These are phyloP conservation scores for Colletotrichum cordylinicola DNA, from an alignment of 2,329 filamentous ascomycete species.

Conservation along the genomic window DNA sequence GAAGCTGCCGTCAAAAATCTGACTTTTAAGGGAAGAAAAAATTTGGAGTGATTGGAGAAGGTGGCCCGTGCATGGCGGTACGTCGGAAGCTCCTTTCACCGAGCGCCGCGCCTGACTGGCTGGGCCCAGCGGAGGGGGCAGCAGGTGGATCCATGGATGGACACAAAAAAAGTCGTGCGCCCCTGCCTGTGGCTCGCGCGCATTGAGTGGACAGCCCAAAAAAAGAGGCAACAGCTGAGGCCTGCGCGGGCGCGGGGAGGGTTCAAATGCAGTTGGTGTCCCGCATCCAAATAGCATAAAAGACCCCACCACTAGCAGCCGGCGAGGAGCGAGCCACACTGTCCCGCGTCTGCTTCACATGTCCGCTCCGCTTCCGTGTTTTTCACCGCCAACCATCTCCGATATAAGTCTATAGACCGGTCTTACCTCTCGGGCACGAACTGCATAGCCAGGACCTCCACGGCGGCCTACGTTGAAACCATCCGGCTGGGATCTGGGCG, in stretches of 20 bases:
- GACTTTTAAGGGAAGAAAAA: conserved; percentile 12
- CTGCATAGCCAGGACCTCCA: neutral
- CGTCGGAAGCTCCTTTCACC: conserved; percentile 15
- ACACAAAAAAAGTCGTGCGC: neutral
- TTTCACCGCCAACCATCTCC: neutral
- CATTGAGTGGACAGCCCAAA: neutral
- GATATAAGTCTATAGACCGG: neutral
- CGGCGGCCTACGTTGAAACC: neutral
- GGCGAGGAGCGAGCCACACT: neutral
- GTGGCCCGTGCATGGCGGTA: conserved; percentile 12
- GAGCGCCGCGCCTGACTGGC: neutral
- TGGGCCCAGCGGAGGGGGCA: neutral
- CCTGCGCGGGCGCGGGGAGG: neutral
- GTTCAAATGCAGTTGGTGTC: conserved; percentile 20
- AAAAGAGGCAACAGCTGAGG: neutral
- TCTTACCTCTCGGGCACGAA: neutral
- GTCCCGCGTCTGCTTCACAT: conserved; percentile 8
- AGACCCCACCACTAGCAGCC: conserved; percentile 12
- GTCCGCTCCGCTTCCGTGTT: neutral
- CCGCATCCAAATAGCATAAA: conserved; percentile 16
- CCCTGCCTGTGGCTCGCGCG: neutral
- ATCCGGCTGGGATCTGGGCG: neutral
- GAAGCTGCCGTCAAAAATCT: neutral
- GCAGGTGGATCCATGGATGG: neutral
- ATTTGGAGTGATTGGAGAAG: conserved; percentile 19